Evolutionary conservation across 352 stramenopile species (phyloP).

Genomic region (Pythium oligandrum): DNA sequence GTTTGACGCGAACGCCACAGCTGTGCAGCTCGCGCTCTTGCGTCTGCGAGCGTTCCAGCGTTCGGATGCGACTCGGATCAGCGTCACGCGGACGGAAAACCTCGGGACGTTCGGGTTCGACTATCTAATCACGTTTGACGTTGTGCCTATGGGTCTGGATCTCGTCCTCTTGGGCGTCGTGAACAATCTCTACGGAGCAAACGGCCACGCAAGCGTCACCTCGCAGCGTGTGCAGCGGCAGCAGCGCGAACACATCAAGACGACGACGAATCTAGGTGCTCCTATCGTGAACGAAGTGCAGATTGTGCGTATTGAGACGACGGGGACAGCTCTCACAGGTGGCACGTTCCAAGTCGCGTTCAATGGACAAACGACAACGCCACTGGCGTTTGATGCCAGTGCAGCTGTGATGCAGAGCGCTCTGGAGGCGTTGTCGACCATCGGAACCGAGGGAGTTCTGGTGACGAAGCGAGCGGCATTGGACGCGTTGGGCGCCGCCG

Average conservation of each 20-base stretch:
- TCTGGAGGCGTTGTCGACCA: conserved; percentile 58
- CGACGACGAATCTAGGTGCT: conserved; percentile 37
- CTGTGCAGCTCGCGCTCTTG: conserved; percentile 67
- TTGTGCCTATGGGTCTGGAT: conserved; percentile 29
- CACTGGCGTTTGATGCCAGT: conserved; percentile 63
- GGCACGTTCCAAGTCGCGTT: conserved; percentile 63
- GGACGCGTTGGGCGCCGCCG: conserved; percentile 23
- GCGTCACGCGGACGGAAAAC: conserved; percentile 47
- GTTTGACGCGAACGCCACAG: conserved; percentile 73
- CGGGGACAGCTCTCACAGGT: conserved; percentile 14
- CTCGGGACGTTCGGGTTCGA: conserved; percentile 58
- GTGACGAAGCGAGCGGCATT: conserved; percentile 29
- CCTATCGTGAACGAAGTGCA: conserved; percentile 71
- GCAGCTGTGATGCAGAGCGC: conserved; percentile 39
- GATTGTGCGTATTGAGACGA: conserved; percentile 47
- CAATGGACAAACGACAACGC: conserved; percentile 48
- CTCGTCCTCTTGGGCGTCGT: conserved; percentile 31
- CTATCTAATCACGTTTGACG: conserved; percentile 65
- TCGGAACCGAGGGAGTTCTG: conserved; percentile 31
- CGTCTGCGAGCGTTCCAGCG: conserved; percentile 37
- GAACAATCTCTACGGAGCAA: conserved; percentile 63
- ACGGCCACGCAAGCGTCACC: conserved; percentile 32
- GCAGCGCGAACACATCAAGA: conserved; percentile 74
- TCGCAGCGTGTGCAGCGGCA: conserved; percentile 23
- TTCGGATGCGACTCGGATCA: conserved; percentile 22